Percentiles rank a stretch among this genome's conserved stretches.
These are phyloP conservation scores for Haplosporangium sp. DNA, from an alignment of 371 early-diverging fungal genomes.

Conservation along the genomic window DNA sequence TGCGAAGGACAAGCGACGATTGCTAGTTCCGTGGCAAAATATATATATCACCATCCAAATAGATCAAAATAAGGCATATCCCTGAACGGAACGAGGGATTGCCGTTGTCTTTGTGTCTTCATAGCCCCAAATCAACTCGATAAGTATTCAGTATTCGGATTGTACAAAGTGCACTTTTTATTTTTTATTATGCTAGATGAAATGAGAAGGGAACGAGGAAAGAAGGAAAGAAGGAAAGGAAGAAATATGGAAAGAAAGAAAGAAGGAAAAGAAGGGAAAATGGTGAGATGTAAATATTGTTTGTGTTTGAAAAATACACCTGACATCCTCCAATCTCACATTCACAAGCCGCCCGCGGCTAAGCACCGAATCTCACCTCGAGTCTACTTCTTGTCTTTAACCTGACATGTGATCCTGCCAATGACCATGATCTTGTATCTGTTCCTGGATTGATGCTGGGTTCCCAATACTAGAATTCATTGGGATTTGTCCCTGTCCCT, in stretches of 20 bases:
- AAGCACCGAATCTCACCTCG: neutral
- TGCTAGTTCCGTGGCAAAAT: constrained; percentile 5
- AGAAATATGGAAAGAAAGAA: no score
- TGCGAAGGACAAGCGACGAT: neutral
- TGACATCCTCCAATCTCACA: neutral
- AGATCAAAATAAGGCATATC: no score
- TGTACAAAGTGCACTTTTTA: neutral
- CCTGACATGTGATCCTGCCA: neutral
- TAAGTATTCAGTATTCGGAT: neutral
- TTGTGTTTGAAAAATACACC: no score
- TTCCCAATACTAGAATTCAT: neutral
- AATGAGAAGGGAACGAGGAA: neutral
- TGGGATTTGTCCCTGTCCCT: neutral
- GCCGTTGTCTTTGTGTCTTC: no score
- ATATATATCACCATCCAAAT: no score
- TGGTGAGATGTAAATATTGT: no score
- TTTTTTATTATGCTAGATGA: neutral
- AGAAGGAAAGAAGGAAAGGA: neutral
- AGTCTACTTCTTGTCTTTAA: neutral
- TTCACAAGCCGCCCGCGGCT: neutral
- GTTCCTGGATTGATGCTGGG: neutral
- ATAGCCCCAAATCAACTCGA: no score
- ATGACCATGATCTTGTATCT: neutral
- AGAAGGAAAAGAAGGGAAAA: no score
- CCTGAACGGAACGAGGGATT: no score